Base-by-base conservation (phyloP, 2,329 filamentous ascomycete genomes). In the Calonectria pauciramosa region DNA sequence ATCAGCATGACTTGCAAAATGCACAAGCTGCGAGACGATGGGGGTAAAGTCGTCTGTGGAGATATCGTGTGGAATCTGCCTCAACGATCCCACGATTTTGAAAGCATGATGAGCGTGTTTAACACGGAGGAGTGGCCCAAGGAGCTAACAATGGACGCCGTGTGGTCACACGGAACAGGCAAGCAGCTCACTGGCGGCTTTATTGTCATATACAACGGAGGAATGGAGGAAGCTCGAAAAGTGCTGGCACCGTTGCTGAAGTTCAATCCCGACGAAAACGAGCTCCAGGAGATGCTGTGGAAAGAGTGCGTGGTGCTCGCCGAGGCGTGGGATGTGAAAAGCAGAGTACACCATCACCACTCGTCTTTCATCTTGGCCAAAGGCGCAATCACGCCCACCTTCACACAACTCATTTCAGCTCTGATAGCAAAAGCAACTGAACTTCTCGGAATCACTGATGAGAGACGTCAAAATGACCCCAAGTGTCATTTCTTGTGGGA, bases 401-500 rank as follows among this genome's bases (percentile, higher is more conserved):
- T 59, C 20, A 59, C 18, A 3, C 11, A 10, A 6, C n/a, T 14
- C 18, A 59, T 59, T 59, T 59, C 52, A 18, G 11, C 7, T 10
- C 7, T 59, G 18, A n/a, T 59, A 4, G 20, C 4, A 10, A 18
- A 59, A n/a, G 52, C 52, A 6, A 59, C 52, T 5, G 8, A 23
- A 13, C 8, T 59, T 23, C 20, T 59, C 11, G 30, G 20, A 7
- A 23, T 30, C 18, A 32, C 7, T 20, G 30, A 32, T 4, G 30
- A 13, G 30, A 59, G 32, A 5, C 6, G 10, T 18, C 11, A 26
- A 4, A 20, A 52, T 9, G 51, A 26, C 51, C 51, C 52, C 9
- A 59, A 59, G 30, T 59, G 52, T 13, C 52, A 59, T 20, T 59
- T 59, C 52, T n/a, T 59, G 30, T 59, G 52, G 52, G 52, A 59